Conservation (phyloP, 306 rosid genomes). For the Lathyrus aphaca region DNA sequence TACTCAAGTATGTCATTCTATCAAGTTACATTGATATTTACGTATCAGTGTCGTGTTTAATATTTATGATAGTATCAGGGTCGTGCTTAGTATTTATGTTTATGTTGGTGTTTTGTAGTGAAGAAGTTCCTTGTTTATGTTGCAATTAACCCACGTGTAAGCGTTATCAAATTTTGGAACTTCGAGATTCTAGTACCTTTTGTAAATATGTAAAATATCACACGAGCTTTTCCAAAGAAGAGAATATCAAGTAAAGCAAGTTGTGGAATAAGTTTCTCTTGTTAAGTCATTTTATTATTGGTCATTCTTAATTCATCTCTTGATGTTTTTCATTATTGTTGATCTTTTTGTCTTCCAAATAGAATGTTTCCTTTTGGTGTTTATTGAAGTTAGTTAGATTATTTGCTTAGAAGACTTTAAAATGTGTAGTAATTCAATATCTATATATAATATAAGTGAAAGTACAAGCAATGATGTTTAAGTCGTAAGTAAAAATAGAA, state of each 20-base stretch:
- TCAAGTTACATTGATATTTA: background rate
- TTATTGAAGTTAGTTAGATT: background rate
- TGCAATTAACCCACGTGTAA: background rate
- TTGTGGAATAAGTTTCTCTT: background rate
- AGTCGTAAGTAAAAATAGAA: conserved; percentile 15
- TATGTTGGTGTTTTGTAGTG: background rate
- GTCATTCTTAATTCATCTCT: background rate
- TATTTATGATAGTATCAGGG: background rate
- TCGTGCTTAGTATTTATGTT: background rate
- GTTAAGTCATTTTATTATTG: no score
- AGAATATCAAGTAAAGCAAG: conserved; percentile 31
- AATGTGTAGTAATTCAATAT: background rate
- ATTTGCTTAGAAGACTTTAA: background rate
- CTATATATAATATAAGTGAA: conserved; percentile 1
- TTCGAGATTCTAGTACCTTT: conserved; percentile 1
- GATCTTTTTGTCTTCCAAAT: background rate
- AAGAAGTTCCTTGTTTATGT: background rate
- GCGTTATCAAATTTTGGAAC: conserved; percentile 22
- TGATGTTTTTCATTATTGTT: background rate
- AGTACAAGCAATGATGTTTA: background rate
- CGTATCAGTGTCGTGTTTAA: background rate
- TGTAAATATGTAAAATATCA: background rate
- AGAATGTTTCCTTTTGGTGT: background rate
- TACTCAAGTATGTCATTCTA: background rate
- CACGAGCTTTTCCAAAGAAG: conserved; percentile 26